Conservation (phyloP, 2,329 filamentous ascomycete species). For the Plenodomus biglobosus region DNA sequence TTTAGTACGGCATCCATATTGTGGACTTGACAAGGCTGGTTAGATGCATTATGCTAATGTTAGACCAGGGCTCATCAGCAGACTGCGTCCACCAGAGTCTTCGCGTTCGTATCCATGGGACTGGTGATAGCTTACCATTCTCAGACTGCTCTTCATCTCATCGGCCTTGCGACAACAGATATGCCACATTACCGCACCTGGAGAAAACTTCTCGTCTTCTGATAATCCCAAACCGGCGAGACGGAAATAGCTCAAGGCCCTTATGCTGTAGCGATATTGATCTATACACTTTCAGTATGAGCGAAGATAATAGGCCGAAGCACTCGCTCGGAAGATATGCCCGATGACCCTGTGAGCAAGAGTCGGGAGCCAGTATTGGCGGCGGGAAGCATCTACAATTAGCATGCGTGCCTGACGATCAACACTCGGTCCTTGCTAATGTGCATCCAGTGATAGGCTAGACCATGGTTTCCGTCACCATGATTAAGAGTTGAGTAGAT, state of each 20-base stretch:
- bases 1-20: too few species aligned
- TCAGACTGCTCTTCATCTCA: constrained; percentile 37
- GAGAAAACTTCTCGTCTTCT: too few species aligned
- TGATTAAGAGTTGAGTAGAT: not conserved
- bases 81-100: constrained; percentile 36
- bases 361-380: not conserved
- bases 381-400: not conserved
- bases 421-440: not conserved
- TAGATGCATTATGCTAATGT: not conserved
- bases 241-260: not conserved
- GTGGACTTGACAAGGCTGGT: too few species aligned
- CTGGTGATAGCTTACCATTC: constrained; percentile 28
- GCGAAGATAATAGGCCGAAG: not conserved
- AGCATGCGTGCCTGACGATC: not conserved
- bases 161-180: constrained; percentile 29
- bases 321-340: not conserved
- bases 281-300: not conserved
- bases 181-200: constrained; percentile 40
- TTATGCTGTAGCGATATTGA: not conserved
- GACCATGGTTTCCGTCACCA: not conserved
- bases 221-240: not conserved
- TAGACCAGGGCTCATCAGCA: constrained; percentile 38
- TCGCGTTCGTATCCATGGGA: constrained; percentile 40
- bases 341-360: not conserved
- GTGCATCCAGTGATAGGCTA: not conserved